These are phyloP conservation scores for Carnegiea gigantea DNA, from an alignment of 179 eudicot genomes.

Conservation along the genomic window DNA sequence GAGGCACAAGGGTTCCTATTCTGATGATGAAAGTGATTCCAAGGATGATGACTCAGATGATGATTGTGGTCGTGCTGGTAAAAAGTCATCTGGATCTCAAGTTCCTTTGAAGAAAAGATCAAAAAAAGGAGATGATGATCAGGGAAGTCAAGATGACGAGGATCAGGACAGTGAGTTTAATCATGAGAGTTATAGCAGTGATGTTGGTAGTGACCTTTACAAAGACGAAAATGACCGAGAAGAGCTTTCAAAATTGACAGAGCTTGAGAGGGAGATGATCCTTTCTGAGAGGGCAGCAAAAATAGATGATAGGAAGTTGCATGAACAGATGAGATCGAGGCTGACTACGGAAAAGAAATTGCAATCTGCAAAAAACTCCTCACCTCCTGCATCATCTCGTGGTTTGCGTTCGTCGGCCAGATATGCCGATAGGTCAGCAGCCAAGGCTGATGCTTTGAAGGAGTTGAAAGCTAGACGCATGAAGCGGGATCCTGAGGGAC, in stretches of 20 bases:
- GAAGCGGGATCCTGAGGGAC: conserved; percentile 41
- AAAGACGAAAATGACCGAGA: conserved; percentile 69
- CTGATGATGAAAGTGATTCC: conserved; percentile 82
- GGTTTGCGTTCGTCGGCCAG: conserved; percentile 65
- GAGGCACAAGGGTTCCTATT: conserved; percentile 52
- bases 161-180: conserved; percentile 32
- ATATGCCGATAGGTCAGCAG: conserved; percentile 56
- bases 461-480: conserved; percentile 61
- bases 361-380: conserved; percentile 37
- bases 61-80: conserved; percentile 43
- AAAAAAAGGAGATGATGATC: conserved; percentile 61
- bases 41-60: conserved; percentile 76
- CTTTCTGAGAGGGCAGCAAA: conserved; percentile 63
- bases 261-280: conserved; percentile 79
- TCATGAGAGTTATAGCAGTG: conserved; percentile 51
- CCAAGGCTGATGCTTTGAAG: conserved; percentile 62
- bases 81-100: conserved; percentile 65
- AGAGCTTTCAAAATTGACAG: conserved; percentile 67
- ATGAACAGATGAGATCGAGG: conserved; percentile 57
- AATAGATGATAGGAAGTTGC: conserved; percentile 55
- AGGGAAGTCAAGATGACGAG: conserved; percentile 48
- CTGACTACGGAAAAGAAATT: conserved; percentile 39
- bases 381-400: conserved; percentile 45
- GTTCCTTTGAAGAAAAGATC: conserved; percentile 82
- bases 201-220: conserved; percentile 75